These are phyloP conservation scores for Pseudogymnoascus sp. DNA, from an alignment of 2,329 filamentous ascomycete species.

Conservation along the genomic window DNA sequence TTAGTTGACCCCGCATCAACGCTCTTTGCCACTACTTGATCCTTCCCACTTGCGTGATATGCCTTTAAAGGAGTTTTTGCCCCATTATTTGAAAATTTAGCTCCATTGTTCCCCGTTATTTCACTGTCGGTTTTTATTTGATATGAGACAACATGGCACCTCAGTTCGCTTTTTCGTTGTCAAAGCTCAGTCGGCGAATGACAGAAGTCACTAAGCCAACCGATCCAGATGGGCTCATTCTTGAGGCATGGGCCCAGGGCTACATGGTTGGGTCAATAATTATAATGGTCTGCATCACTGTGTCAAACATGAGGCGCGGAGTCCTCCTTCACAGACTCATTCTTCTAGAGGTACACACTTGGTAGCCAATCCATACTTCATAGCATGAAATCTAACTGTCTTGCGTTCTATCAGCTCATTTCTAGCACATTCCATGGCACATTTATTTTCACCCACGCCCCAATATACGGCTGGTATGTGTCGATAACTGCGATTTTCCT, in stretches of 20 bases:
- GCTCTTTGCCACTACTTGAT: too few relatives aligned
- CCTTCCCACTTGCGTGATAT: too few relatives aligned
- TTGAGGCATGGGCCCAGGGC: slow-evolving; percentile 38
- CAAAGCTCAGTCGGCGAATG: neutral
- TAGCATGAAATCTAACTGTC: neutral
- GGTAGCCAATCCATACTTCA: neutral
- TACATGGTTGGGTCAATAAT: slow-evolving; percentile 41
- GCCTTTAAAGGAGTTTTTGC: too few relatives aligned
- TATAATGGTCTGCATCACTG: slow-evolving; percentile 40
- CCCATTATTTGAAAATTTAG: too few relatives aligned
- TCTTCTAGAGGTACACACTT: slow-evolving; percentile 35
- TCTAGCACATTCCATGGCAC: slow-evolving; percentile 49
- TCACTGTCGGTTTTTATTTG: too few relatives aligned
- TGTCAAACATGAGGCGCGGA: slow-evolving; percentile 40
- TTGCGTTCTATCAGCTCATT: slow-evolving; percentile 37
- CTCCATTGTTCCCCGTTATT: too few relatives aligned
- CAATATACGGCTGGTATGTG: slow-evolving; percentile 56
- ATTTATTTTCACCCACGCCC: slow-evolving; percentile 49
- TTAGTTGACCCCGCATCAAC: too few relatives aligned
- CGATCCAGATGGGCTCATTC: slow-evolving; percentile 27
- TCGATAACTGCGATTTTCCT: slow-evolving; percentile 52
- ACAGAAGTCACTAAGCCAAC: slow-evolving; percentile 18
- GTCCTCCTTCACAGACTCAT: slow-evolving; percentile 44
- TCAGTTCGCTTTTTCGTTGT: neutral
- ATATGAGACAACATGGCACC: neutral